Conservation (phyloP, 805 yeast genomes). For the Pichia kluyveri region DNA sequence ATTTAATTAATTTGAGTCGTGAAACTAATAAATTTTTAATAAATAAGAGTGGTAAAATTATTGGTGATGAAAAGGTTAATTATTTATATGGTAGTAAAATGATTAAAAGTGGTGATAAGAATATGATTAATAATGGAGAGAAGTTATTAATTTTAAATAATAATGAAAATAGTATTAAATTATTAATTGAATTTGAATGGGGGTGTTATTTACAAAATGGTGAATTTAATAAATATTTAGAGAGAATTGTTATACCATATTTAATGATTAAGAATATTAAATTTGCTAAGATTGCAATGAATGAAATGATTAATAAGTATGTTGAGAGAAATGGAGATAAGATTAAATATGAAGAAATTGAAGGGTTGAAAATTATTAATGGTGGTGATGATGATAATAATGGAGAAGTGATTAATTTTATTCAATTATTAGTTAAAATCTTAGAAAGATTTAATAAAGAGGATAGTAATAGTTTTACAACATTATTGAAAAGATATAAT, state of each 20-base stretch:
- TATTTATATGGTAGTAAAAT: slow-evolving; percentile 65
- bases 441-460: slow-evolving; percentile 39
- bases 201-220: slow-evolving; percentile 25
- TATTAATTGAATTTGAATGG: slow-evolving; percentile 28
- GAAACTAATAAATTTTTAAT: slow-evolving; percentile 62
- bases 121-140: slow-evolving; percentile 21
- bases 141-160: slow-evolving; percentile 19
- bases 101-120: slow-evolving; percentile 25
- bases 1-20: slow-evolving; percentile 57
- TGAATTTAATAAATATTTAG: slow-evolving; percentile 21
- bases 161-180: slow-evolving; percentile 14
- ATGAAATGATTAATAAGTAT: slow-evolving; percentile 29
- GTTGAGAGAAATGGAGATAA: not conserved
- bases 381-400: slow-evolving; percentile 26
- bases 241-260: slow-evolving; percentile 69
- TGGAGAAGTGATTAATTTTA: slow-evolving; percentile 40
- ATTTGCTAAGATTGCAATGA: slow-evolving; percentile 40
- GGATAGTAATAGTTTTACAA: slow-evolving; percentile 30
- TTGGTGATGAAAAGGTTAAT: slow-evolving; percentile 73
- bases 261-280: slow-evolving; percentile 58
- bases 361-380: slow-evolving; percentile 23
- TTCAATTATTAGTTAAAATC: slow-evolving; percentile 55
- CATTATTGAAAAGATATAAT: slow-evolving; percentile 35
- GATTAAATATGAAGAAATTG: slow-evolving; percentile 10
- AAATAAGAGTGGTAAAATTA: slow-evolving; percentile 36